Evolutionary conservation across 257 asterid species (phyloP).

Genomic region (Echites panduratus): DNA sequence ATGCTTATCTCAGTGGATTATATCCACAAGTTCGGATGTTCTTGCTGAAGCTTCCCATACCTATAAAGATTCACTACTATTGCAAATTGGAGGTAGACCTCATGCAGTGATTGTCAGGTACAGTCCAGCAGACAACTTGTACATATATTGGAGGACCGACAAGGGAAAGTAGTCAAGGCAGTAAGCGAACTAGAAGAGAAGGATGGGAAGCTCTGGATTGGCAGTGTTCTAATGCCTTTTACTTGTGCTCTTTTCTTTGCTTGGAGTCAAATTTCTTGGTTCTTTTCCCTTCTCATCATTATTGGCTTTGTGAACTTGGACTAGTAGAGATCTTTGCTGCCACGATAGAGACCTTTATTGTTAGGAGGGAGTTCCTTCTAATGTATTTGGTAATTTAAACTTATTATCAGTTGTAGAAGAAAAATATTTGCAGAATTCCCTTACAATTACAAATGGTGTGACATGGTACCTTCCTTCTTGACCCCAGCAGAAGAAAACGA

Average conservation of each 20-base stretch:
- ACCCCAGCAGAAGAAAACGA: too few relatives aligned
- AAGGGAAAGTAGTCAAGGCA: slow-evolving; percentile 75
- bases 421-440: too few relatives aligned
- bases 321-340: not conserved
- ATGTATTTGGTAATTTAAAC: not conserved
- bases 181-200: slow-evolving; percentile 88
- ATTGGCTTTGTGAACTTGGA: not conserved
- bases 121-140: slow-evolving; percentile 78
- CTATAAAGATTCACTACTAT: slow-evolving; percentile 55
- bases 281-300: not conserved
- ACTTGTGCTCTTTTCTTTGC: not conserved
- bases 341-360: not conserved
- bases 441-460: too few relatives aligned
- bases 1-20: slow-evolving; percentile 41
- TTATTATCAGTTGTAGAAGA: too few relatives aligned
- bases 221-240: slow-evolving; percentile 81
- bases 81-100: slow-evolving; percentile 72
- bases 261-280: not conserved
- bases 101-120: slow-evolving; percentile 61
- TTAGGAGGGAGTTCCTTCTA: not conserved
- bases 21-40: slow-evolving; percentile 46
- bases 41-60: slow-evolving; percentile 67
- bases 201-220: slow-evolving; percentile 93
- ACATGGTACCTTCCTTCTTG: too few relatives aligned
- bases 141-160: slow-evolving; percentile 62